These are phyloP conservation scores for Diaporthe vexans DNA, from an alignment of 2,329 filamentous ascomycete species.

Conservation along the genomic window DNA sequence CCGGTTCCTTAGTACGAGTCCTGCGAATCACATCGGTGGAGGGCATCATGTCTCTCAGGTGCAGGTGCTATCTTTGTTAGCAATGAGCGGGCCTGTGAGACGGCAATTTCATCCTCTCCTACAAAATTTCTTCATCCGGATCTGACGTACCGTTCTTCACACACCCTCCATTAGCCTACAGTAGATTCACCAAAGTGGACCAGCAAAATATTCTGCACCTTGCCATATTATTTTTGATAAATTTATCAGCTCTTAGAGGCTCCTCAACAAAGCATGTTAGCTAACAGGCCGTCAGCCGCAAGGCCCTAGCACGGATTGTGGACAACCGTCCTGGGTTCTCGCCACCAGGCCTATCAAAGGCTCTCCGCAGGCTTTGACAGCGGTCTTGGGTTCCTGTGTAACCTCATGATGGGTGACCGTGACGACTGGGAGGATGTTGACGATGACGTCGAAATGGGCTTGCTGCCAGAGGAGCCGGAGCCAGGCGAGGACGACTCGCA, in stretches of 20 bases:
- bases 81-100: not conserved
- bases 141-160: too few relatives aligned
- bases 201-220: not conserved
- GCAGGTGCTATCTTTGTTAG: not conserved
- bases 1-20: not conserved
- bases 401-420: not conserved
- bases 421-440: constrained; percentile 35
- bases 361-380: not conserved
- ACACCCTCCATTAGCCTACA: not conserved
- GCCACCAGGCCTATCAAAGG: not conserved
- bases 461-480: not conserved
- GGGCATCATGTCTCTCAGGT: not conserved
- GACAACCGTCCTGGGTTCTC: not conserved
- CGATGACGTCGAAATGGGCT: constrained; percentile 15
- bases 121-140: constrained; percentile 21
- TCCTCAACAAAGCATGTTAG: not conserved
- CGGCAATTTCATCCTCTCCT: not conserved
- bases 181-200: too few relatives aligned
- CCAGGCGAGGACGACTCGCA: constrained; percentile 7
- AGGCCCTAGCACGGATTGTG: not conserved
- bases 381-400: not conserved
- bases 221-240: not conserved
- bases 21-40: not conserved
- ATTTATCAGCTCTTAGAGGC: not conserved
- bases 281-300: not conserved